Conservation (phyloP, 345 rosid genomes). For the Citrus unshiu region DNA sequence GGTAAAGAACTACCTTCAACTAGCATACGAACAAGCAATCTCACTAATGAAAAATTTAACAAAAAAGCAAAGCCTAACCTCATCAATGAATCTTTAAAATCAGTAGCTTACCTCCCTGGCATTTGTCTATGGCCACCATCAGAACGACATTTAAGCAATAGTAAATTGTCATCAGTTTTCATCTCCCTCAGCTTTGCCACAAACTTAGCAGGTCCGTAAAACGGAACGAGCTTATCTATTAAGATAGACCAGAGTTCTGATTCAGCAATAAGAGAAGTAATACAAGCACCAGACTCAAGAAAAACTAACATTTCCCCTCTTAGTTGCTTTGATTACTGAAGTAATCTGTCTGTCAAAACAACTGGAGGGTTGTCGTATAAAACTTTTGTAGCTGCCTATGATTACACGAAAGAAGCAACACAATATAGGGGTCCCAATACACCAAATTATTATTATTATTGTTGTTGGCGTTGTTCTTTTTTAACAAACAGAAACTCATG, state of each 20-base stretch:
- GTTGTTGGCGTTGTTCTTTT: neutral
- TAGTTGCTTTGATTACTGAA: neutral
- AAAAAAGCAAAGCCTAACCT: neutral
- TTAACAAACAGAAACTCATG: neutral
- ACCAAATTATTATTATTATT: no score
- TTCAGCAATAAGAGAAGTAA: neutral
- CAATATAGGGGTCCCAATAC: neutral
- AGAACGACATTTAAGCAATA: conserved; percentile 80
- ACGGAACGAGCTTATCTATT: conserved; percentile 84
- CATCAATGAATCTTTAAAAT: neutral
- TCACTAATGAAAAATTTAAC: neutral
- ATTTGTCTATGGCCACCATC: conserved; percentile 97
- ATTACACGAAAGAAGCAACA: neutral
- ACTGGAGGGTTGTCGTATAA: neutral
- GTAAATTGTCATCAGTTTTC: conserved; percentile 70
- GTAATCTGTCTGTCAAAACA: neutral
- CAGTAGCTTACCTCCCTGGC: conserved; percentile 68
- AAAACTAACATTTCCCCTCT: neutral
- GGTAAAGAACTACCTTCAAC: no score
- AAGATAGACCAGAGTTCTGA: conserved; percentile 6
- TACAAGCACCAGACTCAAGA: neutral
- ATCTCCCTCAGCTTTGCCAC: conserved; percentile 87
- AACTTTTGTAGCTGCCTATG: neutral
- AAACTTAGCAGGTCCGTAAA: conserved; percentile 89
- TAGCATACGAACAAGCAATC: neutral